These are phyloP conservation scores for Catunica adiposa DNA, from an alignment of 2,329 filamentous ascomycete genomes.

Conservation along the genomic window DNA sequence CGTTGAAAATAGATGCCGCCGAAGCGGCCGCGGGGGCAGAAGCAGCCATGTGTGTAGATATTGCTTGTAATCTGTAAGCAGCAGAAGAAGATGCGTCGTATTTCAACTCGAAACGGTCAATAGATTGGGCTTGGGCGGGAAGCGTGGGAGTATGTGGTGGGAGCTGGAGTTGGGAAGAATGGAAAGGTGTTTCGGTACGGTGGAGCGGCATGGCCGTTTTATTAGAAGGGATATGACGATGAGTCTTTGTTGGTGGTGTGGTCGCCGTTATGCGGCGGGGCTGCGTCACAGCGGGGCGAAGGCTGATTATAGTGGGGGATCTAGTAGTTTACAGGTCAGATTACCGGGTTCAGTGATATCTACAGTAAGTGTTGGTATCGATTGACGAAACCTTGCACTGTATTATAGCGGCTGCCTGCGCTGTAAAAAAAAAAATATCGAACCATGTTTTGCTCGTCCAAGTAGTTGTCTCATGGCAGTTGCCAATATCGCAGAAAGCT, in stretches of 20 bases:
- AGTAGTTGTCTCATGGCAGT: no score
- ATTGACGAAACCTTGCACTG: background rate
- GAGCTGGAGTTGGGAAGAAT: slow-evolving; percentile 17
- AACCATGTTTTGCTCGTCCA: background rate
- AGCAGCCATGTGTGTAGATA: slow-evolving; percentile 43
- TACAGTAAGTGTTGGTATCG: background rate
- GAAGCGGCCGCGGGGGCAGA: slow-evolving; percentile 14
- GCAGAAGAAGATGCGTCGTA: slow-evolving; percentile 28
- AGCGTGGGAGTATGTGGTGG: slow-evolving; percentile 19
- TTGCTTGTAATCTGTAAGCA: slow-evolving; percentile 37
- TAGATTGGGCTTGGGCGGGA: slow-evolving; percentile 20
- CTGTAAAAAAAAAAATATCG: background rate
- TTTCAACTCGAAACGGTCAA: slow-evolving; percentile 16
- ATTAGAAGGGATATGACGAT: slow-evolving; percentile 6
- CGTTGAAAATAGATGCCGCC: slow-evolving; percentile 52
- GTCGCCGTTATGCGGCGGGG: slow-evolving; percentile 1
- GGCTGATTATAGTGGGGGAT: slow-evolving; percentile 1
- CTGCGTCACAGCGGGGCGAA: background rate
- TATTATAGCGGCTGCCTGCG: background rate
- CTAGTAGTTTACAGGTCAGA: background rate
- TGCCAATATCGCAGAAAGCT: no score
- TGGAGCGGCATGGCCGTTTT: slow-evolving; percentile 12
- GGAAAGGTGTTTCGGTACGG: slow-evolving; percentile 11
- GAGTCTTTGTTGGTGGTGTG: background rate
- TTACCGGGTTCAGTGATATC: background rate